Conservation (phyloP, 768 basidiomycete species). For the Naganishia friedmannii region DNA sequence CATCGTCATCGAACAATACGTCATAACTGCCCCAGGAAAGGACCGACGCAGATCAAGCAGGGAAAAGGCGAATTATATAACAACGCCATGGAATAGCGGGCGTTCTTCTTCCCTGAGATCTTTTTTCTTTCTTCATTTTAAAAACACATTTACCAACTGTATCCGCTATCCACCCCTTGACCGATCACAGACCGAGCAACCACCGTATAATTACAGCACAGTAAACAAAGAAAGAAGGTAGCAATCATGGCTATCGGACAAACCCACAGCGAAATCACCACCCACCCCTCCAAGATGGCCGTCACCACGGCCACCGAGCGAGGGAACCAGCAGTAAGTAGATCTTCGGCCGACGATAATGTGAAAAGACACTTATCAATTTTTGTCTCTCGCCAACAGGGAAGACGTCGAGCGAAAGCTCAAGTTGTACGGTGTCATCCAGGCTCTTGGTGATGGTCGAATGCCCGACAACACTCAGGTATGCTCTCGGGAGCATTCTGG, state of each 20-base stretch:
- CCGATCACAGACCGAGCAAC: neutral
- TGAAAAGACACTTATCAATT: slow-evolving; percentile 71
- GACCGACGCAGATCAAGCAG: no score
- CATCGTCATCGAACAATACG: no score
- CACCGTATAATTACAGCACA: slow-evolving; percentile 29
- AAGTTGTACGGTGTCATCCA: slow-evolving; percentile 75
- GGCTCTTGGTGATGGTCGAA: slow-evolving; percentile 73
- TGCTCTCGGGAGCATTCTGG: neutral
- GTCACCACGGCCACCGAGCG: slow-evolving; percentile 69
- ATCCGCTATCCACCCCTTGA: slow-evolving; percentile 6
- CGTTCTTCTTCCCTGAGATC: neutral
- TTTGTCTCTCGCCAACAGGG: slow-evolving; percentile 39
- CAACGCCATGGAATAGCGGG: no score
- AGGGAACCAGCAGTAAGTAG: slow-evolving; percentile 61
- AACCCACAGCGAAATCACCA: slow-evolving; percentile 37
- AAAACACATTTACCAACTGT: slow-evolving; percentile 7
- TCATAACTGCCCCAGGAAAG: no score
- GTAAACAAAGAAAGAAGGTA: slow-evolving; percentile 6
- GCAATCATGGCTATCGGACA: slow-evolving; percentile 14
- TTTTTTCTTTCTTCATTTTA: neutral
- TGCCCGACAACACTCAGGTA: slow-evolving; percentile 64
- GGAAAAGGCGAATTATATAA: no score
- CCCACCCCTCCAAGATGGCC: slow-evolving; percentile 55
- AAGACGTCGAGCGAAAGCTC: slow-evolving; percentile 79
- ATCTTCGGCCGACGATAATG: slow-evolving; percentile 54